Evolutionary conservation across 148 eudicot species (phyloP).

Genomic region (Silene latifolia): DNA sequence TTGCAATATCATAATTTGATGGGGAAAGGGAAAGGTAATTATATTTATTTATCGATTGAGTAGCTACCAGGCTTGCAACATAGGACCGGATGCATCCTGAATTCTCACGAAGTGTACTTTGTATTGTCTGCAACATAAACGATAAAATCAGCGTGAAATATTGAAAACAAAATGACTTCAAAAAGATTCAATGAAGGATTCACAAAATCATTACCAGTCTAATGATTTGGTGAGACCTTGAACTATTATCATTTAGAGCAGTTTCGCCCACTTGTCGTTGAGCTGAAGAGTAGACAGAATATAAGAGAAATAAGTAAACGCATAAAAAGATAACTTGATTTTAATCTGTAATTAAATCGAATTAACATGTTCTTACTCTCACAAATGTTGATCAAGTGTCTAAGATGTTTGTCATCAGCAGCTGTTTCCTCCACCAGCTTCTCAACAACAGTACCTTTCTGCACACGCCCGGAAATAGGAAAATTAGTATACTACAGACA

Average conservation of each 20-base stretch:
- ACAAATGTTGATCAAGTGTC: constrained; percentile 70
- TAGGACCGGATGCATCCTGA: constrained; percentile 77
- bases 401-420: constrained; percentile 58
- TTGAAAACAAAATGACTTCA: background rate
- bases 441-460: constrained; percentile 97
- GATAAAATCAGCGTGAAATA: constrained; percentile 8
- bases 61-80: constrained; percentile 85
- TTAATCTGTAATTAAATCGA: background rate
- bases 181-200: background rate
- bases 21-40: too few relatives aligned
- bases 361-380: constrained; percentile 54
- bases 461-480: constrained; percentile 18
- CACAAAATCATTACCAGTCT: constrained; percentile 61
- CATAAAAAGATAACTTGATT: background rate
- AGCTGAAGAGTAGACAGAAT: constrained; percentile 40
- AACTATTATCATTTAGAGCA: constrained; percentile 80
- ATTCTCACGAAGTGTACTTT: constrained; percentile 82
- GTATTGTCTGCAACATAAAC: constrained; percentile 64
- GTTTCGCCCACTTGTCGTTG: constrained; percentile 99
- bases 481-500: background rate
- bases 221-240: constrained; percentile 95
- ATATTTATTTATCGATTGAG: background rate
- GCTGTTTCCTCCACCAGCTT: constrained; percentile 87
- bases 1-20: too few relatives aligned
- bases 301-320: background rate